Percentiles rank a stretch among this genome's conserved stretches.
phyloP scores from a whole-genome alignment of 2,329 filamentous ascomycete genomes.

The Drechslerella stenobrocha region DNA sequence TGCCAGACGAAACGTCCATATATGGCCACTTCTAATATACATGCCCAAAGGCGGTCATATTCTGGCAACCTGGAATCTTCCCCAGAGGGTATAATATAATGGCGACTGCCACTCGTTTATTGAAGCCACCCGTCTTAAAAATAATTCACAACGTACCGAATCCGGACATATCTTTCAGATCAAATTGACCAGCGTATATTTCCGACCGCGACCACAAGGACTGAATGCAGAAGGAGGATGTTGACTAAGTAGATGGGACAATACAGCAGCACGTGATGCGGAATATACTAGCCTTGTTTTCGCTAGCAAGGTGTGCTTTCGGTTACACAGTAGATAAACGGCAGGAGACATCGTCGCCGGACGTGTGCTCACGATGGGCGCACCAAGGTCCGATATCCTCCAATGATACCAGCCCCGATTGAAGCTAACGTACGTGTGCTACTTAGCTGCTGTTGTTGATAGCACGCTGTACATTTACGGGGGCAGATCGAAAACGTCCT shows the following conservation, averaged over 20 bases:
- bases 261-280: conserved; percentile 12
- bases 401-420: not conserved
- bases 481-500: conserved; percentile 65
- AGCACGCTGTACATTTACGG: conserved; percentile 77
- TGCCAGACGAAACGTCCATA: conserved; percentile 22
- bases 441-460: conserved; percentile 68
- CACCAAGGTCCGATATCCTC: conserved; percentile 31
- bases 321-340: conserved; percentile 17
- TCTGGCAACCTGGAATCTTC: conserved; percentile 8
- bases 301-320: conserved; percentile 10
- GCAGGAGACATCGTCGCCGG: conserved; percentile 50
- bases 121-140: not conserved
- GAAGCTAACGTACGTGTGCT: conserved; percentile 45
- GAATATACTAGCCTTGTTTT: conserved; percentile 16
- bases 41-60: not conserved
- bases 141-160: not conserved
- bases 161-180: too few relatives aligned
- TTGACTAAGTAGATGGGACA: not conserved
- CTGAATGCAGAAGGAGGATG: not conserved
- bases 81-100: conserved; percentile 11
- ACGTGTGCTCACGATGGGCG: conserved; percentile 31
- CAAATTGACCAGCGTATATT: too few relatives aligned
- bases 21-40: conserved; percentile 35
- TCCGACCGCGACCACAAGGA: not conserved
- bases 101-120: conserved; percentile 11